phyloP scores from a whole-genome alignment of 2,329 filamentous ascomycete species.

The Berkeleyomyces basicola region DNA sequence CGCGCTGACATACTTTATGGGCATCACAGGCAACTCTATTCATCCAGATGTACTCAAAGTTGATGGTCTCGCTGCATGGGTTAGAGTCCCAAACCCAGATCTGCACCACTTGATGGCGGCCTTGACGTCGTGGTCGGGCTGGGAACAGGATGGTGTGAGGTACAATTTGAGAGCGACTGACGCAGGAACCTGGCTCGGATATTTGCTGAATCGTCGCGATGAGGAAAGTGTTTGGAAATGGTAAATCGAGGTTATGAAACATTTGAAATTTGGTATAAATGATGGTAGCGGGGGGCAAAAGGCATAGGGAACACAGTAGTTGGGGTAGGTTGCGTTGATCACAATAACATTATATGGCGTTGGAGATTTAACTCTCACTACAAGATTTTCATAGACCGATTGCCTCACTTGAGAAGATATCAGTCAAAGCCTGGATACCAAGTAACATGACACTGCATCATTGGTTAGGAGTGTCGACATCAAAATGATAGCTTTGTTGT shows the following conservation, averaged over 20 bases:
- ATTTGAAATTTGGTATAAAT: background rate
- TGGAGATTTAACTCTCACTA: background rate
- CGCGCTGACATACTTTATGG: conserved; percentile 53
- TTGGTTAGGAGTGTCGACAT: background rate
- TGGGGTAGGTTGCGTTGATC: background rate
- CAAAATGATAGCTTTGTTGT: background rate
- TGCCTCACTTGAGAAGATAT: background rate
- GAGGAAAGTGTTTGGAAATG: conserved; percentile 29
- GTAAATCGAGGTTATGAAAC: background rate
- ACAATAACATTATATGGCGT: background rate
- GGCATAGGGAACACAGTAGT: background rate
- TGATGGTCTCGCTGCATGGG: conserved; percentile 39
- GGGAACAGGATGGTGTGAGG: conserved; percentile 23
- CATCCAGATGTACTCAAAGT: conserved; percentile 54
- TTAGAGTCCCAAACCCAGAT: conserved; percentile 47
- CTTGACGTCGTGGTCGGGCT: conserved; percentile 46
- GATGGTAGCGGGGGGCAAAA: background rate
- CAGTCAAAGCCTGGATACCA: background rate
- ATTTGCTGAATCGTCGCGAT: conserved; percentile 34
- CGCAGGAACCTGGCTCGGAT: conserved; percentile 48
- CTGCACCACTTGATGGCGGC: conserved; percentile 44
- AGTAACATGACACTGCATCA: background rate
- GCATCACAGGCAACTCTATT: conserved; percentile 48
- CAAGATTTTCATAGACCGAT: background rate
- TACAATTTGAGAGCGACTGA: conserved; percentile 38